A percentile compares a stretch with the other conserved stretches of the same genome.
Conservation (phyloP, 345 rosid genomes). For the Euclidium syriacum region DNA sequence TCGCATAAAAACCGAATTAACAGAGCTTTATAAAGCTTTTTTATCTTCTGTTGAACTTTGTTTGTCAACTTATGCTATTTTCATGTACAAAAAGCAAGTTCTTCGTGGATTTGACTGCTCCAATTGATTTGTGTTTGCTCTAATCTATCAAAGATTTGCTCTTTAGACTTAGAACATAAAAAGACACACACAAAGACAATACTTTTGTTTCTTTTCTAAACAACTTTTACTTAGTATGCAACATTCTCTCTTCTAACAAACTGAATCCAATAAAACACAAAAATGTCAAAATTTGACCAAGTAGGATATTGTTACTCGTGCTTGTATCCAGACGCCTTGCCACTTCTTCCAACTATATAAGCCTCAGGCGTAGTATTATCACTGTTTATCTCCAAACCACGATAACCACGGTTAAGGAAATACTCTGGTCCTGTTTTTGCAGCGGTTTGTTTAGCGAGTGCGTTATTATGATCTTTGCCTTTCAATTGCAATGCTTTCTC, state of each 20-base stretch:
- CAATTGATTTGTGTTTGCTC: background rate
- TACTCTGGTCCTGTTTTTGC: constrained; percentile 84
- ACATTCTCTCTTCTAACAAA: background rate
- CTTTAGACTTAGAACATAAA: background rate
- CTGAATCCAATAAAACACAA: background rate
- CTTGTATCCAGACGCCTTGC: constrained; percentile 60
- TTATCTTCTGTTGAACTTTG: background rate
- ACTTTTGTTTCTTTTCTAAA: background rate
- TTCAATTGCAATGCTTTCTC: constrained; percentile 67
- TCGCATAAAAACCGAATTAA: background rate
- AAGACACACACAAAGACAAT: background rate
- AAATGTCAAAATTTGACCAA: background rate
- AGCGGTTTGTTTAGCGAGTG: constrained; percentile 45
- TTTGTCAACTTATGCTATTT: background rate
- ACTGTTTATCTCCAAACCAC: constrained; percentile 56
- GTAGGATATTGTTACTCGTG: constrained; percentile 38
- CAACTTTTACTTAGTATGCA: background rate
- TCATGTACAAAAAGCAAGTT: background rate
- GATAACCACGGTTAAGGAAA: constrained; percentile 61
- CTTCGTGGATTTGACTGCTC: background rate
- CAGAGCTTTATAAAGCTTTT: background rate
- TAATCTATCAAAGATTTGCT: background rate
- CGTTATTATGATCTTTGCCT: constrained; percentile 29
- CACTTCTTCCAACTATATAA: constrained; percentile 63
- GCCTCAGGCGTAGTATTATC: constrained; percentile 48